Conservation (phyloP, 345 rosid genomes). For the Corchorus olitorius region DNA sequence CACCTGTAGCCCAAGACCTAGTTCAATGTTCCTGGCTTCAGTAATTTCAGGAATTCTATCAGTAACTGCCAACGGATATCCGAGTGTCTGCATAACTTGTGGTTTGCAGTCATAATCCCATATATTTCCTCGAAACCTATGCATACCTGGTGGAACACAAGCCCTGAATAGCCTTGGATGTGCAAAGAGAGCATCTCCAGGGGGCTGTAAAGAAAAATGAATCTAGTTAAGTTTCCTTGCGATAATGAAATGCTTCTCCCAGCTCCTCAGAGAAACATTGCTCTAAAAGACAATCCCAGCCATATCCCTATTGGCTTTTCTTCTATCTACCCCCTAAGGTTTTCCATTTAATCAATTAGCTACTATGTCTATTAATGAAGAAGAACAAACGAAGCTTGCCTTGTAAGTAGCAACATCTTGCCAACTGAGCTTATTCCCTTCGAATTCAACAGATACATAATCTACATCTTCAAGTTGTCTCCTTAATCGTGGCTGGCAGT, state of each 20-base stretch:
- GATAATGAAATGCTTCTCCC: constrained; percentile 9
- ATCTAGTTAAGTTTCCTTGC: constrained; percentile 3
- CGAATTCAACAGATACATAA: constrained; percentile 90
- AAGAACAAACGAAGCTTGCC: constrained; percentile 39
- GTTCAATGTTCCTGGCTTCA: constrained; percentile 91
- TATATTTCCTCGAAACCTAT: constrained; percentile 91
- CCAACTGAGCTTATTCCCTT: constrained; percentile 80
- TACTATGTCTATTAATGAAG: background rate
- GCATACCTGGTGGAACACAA: constrained; percentile 97
- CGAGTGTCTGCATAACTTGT: constrained; percentile 68
- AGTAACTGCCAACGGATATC: constrained; percentile 65
- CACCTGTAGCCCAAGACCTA: constrained; percentile 96
- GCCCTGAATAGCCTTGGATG: constrained; percentile 97
- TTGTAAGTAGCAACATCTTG: constrained; percentile 89
- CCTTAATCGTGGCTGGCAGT: constrained; percentile 85
- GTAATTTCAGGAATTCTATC: constrained; percentile 90
- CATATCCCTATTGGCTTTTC: background rate
- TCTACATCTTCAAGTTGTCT: constrained; percentile 97
- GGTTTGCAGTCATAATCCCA: constrained; percentile 96
- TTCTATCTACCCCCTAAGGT: background rate
- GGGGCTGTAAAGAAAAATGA: constrained; percentile 56
- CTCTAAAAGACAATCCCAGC: background rate
- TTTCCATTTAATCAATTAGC: background rate
- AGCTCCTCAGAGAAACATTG: background rate
- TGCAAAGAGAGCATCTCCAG: constrained; percentile 89